Evolutionary conservation across 2,329 filamentous ascomycete genomes (phyloP), one percentile per base, ranked within the genome.

Genomic region (Aspergillus texensis): DNA sequence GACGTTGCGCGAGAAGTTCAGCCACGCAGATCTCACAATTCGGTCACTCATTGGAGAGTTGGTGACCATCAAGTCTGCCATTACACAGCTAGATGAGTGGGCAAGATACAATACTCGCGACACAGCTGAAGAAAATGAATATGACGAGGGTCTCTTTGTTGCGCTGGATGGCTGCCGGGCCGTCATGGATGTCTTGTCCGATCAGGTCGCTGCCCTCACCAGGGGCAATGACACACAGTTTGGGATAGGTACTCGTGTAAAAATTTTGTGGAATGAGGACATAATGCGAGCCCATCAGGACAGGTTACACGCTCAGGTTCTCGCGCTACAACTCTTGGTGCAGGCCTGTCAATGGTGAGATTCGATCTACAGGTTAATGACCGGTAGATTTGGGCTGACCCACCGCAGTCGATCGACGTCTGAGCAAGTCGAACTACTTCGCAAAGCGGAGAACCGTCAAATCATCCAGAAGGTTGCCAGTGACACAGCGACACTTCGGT

Each of bases 281-380:
- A 66, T 67, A 14, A 78, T 80, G 75, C 72, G 66, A 63, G 73
- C 69, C 32, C 75, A 79, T 56, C 71, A 76, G 61, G 71, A 75
- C 30, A 69, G 73, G 55, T 62, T 80, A 52, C 76, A 74, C 30
- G 70, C 74, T 24, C 78, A 79, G 58, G 73, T 79, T 6, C 67
- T 72, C 43, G 78, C 78, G 12, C 67, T 80, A 21, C 77, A 79
- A 50, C 60, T 80, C 26, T 65, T 80, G 56, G 65, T 80, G 26
- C 76, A 79, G 62, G 76, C 75, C 36, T 77, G 74, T 53, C 75
- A 79, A 69, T 79, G 77, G 78, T 79, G 58, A 68, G 70, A 16
- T 48, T 46, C 43, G 4, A 26, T 46, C 2, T 24, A 46, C 21
- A 26, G 21, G 43, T 21, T 46, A 24, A 46, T 6, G 45, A 8